Base-by-base conservation (phyloP, 2,329 filamentous ascomycete genomes). In the Penicillium hordei region DNA sequence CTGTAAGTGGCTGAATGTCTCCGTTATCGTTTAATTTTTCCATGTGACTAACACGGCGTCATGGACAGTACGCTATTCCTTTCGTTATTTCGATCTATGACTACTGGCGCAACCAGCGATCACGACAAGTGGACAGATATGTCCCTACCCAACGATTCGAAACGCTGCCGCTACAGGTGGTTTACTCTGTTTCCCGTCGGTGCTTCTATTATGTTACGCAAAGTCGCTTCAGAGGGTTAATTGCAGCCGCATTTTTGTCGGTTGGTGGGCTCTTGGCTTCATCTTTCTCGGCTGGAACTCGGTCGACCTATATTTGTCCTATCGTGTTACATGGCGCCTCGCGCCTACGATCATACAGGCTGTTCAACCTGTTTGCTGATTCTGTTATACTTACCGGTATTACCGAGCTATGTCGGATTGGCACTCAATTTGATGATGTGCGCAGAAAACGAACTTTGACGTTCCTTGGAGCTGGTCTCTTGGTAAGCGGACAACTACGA, bases 281-380 rank as follows among this genome's bases (percentile, higher is more conserved):
- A 15, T 68, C 69, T 1, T 68, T 78, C 17, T 67, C 72, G 8
- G 59, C 66, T 39, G 74, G 70, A 44, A 75, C 72, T 17, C 64
- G 68, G 40, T 81, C 80, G 17, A 81, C 79, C 4, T 80, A 80
- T 57, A 80, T 83, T 23, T 84, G 82, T 63, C 76, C 80, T 2
- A 67, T 75, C 12, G 65, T 71, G 1, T 70, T 74, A 31, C 62
- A 68, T 19, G 70, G 75, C 38, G 65, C 67, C 31, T 61, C 67
- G 50, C 64, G 67, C 10, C 64, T 80, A 8, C 76, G 73, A 7
- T 60, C 66, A 3, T 60, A 80, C 48, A 76, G 78, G 60, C 53
- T 74, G 31, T 33, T 76, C 27, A 75, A 71, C 25, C 61, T 75
- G 1, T 31, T 75, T 8, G 58, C 82, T 21, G 81, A 84, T 61